phyloP scores from a whole-genome alignment of 495 filamentous ascomycete genomes.

The Tirmania nivea region DNA sequence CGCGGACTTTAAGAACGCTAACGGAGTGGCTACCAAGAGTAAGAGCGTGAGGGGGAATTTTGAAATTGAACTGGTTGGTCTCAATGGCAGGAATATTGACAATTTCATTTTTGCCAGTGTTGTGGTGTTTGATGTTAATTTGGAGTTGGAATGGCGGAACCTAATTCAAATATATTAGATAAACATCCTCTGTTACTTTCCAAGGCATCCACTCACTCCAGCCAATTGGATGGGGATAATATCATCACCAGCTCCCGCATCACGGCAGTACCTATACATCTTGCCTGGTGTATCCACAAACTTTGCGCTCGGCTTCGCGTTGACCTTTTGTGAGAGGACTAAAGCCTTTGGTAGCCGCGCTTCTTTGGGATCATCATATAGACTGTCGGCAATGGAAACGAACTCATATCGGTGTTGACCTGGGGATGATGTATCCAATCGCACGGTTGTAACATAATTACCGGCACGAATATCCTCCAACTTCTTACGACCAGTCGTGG shows the following conservation, averaged over 20 bases:
- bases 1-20: constrained; percentile 68
- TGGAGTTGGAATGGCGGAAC: constrained; percentile 72
- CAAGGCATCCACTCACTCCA: constrained; percentile 26
- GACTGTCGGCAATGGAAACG: constrained; percentile 50
- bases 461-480: constrained; percentile 35
- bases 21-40: constrained; percentile 69
- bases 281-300: constrained; percentile 67
- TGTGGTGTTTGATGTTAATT: constrained; percentile 76
- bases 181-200: constrained; percentile 37
- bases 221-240: constrained; percentile 63
- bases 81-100: constrained; percentile 58
- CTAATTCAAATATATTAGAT: constrained; percentile 67
- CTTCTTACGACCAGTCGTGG: constrained; percentile 36
- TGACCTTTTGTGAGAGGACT: constrained; percentile 59
- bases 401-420: constrained; percentile 76
- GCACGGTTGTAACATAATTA: constrained; percentile 46
- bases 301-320: constrained; percentile 52
- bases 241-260: constrained; percentile 59
- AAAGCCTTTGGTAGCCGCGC: constrained; percentile 33
- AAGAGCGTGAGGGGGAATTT: constrained; percentile 61
- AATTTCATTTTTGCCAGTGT: constrained; percentile 53
- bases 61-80: constrained; percentile 48
- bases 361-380: constrained; percentile 52
- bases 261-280: constrained; percentile 82
- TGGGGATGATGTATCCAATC: constrained; percentile 62